A percentile compares a stretch with the other conserved stretches of the same genome.
These are phyloP conservation scores for Narthecium ossifragum DNA, from an alignment of 106 monocot genomes.

Conservation along the genomic window DNA sequence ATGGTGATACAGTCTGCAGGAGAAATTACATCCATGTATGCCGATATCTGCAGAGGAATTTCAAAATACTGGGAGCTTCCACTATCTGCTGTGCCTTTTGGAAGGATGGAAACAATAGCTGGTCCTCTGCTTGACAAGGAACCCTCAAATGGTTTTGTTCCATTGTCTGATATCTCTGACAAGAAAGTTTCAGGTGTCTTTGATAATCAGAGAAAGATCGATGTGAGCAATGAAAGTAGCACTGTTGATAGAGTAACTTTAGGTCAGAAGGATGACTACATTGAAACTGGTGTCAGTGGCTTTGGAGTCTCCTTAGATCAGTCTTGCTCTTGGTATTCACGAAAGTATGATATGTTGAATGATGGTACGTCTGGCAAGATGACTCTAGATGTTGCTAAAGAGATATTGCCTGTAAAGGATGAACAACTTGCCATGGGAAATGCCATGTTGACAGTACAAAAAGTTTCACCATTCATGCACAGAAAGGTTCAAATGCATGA, in stretches of 20 bases:
- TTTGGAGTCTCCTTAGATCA: constrained; percentile 3
- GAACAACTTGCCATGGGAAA: constrained; percentile 6
- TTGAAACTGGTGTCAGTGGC: constrained; percentile 1
- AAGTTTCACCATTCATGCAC: constrained; percentile 1
- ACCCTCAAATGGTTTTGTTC: constrained; percentile 3
- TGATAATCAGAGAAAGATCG: constrained; percentile 4
- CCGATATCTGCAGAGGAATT: constrained; percentile 51
- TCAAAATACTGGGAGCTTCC: constrained; percentile 55
- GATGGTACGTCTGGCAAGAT: constrained; percentile 6
- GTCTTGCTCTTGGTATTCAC: neutral
- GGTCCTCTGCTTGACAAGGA: constrained; percentile 10
- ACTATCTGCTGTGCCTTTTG: neutral
- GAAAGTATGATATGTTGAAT: neutral
- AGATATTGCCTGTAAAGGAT: constrained; percentile 2
- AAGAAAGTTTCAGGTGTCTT: neutral
- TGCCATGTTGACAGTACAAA: constrained; percentile 3
- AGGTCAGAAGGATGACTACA: constrained; percentile 8
- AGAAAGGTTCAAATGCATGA: neutral
- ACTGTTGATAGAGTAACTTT: constrained; percentile 3
- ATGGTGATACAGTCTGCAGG: constrained; percentile 17
- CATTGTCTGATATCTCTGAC: neutral
- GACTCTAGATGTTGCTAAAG: constrained; percentile 4
- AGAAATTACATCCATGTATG: constrained; percentile 35
- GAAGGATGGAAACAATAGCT: constrained; percentile 5
- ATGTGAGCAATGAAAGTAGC: constrained; percentile 1